Conservation (phyloP, 345 rosid genomes). For the Bruguiera parviflora region DNA sequence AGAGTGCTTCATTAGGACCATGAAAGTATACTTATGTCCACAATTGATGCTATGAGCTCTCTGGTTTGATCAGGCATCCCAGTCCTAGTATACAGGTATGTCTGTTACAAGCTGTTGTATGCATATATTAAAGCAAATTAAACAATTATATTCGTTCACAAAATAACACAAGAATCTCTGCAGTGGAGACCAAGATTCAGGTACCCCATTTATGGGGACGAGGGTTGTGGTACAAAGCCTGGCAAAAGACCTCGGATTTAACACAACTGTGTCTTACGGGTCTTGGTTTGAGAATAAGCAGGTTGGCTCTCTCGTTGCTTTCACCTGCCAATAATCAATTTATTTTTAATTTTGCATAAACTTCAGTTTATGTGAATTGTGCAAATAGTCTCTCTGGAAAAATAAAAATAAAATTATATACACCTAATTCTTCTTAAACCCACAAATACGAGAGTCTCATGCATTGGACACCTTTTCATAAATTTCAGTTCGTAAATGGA, state of each 20-base stretch:
- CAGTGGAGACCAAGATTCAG: slow-evolving; percentile 30
- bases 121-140: too few species aligned
- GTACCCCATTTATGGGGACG: slow-evolving; percentile 12
- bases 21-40: neutral
- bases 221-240: slow-evolving; percentile 3
- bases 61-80: slow-evolving; percentile 7
- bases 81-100: slow-evolving; percentile 2
- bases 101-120: too few species aligned
- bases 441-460: too few species aligned
- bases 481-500: neutral
- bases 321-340: too few species aligned
- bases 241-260: slow-evolving; percentile 5
- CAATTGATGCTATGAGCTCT: neutral
- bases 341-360: too few species aligned
- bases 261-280: slow-evolving; percentile 10
- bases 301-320: slow-evolving; percentile 7
- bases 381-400: too few species aligned
- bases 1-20: neutral
- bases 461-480: too few species aligned
- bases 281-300: slow-evolving; percentile 19
- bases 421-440: too few species aligned
- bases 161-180: too few species aligned
- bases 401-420: too few species aligned
- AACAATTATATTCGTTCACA: too few species aligned
- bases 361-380: too few species aligned